These are phyloP conservation scores for Porphyrellus cyaneotinctus DNA, from an alignment of 768 basidiomycete species.

Conservation along the genomic window DNA sequence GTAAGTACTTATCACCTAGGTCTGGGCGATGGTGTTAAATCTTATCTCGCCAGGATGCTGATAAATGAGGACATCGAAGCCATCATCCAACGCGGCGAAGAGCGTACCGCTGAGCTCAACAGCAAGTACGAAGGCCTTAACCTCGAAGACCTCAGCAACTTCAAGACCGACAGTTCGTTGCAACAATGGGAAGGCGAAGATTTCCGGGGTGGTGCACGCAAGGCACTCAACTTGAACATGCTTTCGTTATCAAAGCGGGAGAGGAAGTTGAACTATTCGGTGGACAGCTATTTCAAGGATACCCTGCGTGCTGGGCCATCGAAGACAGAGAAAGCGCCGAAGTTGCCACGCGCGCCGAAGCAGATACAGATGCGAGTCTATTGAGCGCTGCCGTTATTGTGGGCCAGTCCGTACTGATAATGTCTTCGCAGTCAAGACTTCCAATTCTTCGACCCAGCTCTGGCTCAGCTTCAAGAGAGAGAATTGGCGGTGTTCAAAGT, in stretches of 20 bases:
- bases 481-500: constrained; percentile 83
- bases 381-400: not conserved
- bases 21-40: not conserved
- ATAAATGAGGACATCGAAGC: constrained; percentile 91
- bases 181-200: constrained; percentile 97
- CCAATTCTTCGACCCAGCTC: constrained; percentile 88
- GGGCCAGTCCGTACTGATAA: not conserved
- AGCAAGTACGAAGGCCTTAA: constrained; percentile 91
- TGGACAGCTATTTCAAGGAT: constrained; percentile 95
- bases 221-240: constrained; percentile 68
- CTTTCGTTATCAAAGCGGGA: constrained; percentile 90
- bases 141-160: constrained; percentile 92
- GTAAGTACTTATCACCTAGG: constrained; percentile 39
- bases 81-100: constrained; percentile 89
- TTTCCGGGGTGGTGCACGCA: constrained; percentile 75
- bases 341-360: constrained; percentile 82
- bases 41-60: constrained; percentile 44
- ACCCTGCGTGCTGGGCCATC: constrained; percentile 75
- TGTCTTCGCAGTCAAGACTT: constrained; percentile 71
- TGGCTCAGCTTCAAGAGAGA: constrained; percentile 80
- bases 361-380: constrained; percentile 71
- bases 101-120: constrained; percentile 82
- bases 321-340: constrained; percentile 78
- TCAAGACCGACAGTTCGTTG: constrained; percentile 88
- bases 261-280: constrained; percentile 90